Base-by-base conservation (phyloP, 2,329 filamentous ascomycete genomes). In the Bertia moriformis region DNA sequence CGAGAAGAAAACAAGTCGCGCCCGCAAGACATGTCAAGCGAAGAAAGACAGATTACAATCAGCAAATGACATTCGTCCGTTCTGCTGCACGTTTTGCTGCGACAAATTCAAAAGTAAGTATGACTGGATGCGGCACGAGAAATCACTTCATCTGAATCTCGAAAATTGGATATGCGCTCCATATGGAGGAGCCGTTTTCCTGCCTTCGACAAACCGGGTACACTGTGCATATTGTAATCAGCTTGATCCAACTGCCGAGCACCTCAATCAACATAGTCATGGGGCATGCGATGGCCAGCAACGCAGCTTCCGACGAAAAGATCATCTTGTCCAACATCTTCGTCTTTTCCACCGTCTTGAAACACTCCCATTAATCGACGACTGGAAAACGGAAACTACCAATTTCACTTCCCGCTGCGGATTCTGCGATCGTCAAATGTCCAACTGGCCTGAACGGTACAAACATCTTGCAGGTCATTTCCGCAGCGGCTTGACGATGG, bases 201-300 rank as follows among this genome's bases (percentile, higher is more conserved):
- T n/a, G n/a, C 22, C 22, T 10, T 7, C n/a, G 7, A 27, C 61
- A n/a, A 63, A 62, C 4, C 51, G 56, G 38, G 32, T 13, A 4
- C 30, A 38, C 19, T 41, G 40, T 18, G 32, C 30, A 18, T 41
- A 38, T 33, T 41, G 40, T 24, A 36, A 41, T 19, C 13, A 32
- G 10, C 14, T 14, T 3, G 17, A 38, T 3, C 40, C 40, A 18
- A 15, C 20, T 1, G 18, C 36, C 7, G 5, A 13, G 13, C 40
- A 41, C 17, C 27, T 38, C 10, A 22, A 27, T 12, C 17, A 38
- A 7, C 40, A 41, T 20, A 39, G 32, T 18, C 38, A 37, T 18
- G 20, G 30, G 19, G 38, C 57, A 17, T 70, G 66, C 45, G 60
- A 62, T 40, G 61, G 66, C 37, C 12, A 32, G 22, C 57, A 63